Percentiles rank a stretch among this genome's conserved stretches.
Evolutionary conservation across 805 yeast genomes (phyloP).

Genomic region (Candida insectorum): DNA sequence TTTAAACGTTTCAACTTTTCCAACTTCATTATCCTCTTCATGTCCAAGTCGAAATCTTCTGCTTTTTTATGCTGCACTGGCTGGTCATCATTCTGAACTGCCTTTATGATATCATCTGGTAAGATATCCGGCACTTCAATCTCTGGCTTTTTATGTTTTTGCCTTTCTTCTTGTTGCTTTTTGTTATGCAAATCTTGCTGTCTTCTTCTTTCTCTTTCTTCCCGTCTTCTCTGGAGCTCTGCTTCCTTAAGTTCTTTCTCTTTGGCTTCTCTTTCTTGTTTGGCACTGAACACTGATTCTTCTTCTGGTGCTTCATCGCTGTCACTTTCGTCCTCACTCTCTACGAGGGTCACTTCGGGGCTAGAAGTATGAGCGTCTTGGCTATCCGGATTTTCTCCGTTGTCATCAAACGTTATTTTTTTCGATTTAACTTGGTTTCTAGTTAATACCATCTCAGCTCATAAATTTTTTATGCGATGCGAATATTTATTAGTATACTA

Average conservation of each 20-base stretch:
- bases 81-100: constrained; percentile 10
- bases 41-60: constrained; percentile 31
- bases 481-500: too few relatives aligned
- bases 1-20: constrained; percentile 28
- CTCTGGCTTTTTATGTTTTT: constrained; percentile 10
- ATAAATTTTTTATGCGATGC: too few relatives aligned
- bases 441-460: constrained; percentile 11
- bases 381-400: constrained; percentile 1
- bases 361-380: neutral
- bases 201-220: constrained; percentile 35
- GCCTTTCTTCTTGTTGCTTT: constrained; percentile 33
- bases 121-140: constrained; percentile 36
- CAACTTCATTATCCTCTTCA: constrained; percentile 28
- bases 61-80: constrained; percentile 23
- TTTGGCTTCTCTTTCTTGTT: constrained; percentile 21
- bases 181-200: constrained; percentile 27
- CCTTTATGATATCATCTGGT: constrained; percentile 37
- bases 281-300: constrained; percentile 31
- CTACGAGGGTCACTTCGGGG: constrained; percentile 9
- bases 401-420: constrained; percentile 11
- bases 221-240: constrained; percentile 22
- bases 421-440: constrained; percentile 9
- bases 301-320: constrained; percentile 43
- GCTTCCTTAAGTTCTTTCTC: constrained; percentile 19
- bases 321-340: constrained; percentile 6